phyloP scores from a whole-genome alignment of 345 rosid genomes.

The Syzygium aqueum region DNA sequence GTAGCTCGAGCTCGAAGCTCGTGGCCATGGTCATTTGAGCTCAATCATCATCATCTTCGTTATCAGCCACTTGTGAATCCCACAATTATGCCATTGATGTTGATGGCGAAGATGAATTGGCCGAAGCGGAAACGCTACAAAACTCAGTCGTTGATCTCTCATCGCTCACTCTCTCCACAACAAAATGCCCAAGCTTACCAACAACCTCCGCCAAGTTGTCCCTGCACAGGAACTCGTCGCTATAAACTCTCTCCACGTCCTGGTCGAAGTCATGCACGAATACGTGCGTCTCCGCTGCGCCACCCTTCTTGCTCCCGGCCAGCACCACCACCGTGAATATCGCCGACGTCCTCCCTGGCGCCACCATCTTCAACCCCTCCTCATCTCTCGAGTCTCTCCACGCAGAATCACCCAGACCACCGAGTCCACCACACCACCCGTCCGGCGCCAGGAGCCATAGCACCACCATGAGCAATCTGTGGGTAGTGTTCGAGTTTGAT shows the following conservation, averaged over 20 bases:
- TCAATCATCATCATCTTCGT: neutral
- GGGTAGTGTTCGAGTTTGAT: too few species aligned
- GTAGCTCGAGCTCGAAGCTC: too few species aligned
- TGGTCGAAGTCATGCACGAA: constrained; percentile 37
- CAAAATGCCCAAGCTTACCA: neutral
- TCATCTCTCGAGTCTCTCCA: too few species aligned
- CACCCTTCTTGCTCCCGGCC: constrained; percentile 44
- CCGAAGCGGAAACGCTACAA: neutral
- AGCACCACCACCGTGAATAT: neutral
- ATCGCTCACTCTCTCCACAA: neutral
- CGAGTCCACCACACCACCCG: too few species aligned
- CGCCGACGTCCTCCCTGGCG: constrained; percentile 26
- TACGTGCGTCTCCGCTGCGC: constrained; percentile 62
- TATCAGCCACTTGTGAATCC: neutral
- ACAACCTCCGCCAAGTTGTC: too few species aligned
- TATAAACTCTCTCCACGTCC: neutral
- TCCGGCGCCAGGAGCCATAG: too few species aligned
- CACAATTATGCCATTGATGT: neutral
- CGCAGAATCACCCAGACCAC: too few species aligned
- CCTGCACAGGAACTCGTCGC: neutral
- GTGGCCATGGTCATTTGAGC: neutral
- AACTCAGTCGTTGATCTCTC: neutral
- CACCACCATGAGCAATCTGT: too few species aligned
- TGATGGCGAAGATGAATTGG: neutral
- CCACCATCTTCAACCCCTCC: neutral